Evolutionary conservation across 2,329 filamentous ascomycete genomes (phyloP).

Genomic region (Talaromyces amestolkiae): DNA sequence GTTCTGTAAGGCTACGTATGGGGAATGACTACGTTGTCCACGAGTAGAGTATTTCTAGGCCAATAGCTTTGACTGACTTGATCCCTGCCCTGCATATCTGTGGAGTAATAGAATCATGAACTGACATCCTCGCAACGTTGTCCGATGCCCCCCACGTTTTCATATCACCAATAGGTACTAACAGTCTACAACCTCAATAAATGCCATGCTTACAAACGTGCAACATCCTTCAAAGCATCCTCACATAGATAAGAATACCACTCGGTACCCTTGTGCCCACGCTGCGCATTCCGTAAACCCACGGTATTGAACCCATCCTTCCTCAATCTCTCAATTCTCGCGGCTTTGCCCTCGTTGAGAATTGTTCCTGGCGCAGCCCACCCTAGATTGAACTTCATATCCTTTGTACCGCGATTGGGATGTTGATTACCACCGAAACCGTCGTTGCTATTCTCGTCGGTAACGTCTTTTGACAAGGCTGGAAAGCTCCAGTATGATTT

Average conservation of each 20-base stretch:
- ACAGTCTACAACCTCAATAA: background rate
- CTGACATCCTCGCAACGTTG: background rate
- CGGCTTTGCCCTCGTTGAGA: slow-evolving; percentile 33
- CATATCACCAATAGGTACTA: background rate
- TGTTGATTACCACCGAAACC: slow-evolving; percentile 7
- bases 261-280: slow-evolving; percentile 37
- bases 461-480: slow-evolving; percentile 23
- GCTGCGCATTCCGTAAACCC: slow-evolving; percentile 32
- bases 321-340: slow-evolving; percentile 36
- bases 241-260: slow-evolving; percentile 40
- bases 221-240: slow-evolving; percentile 35
- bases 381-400: slow-evolving; percentile 5
- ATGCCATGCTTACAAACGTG: slow-evolving; percentile 21
- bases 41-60: background rate
- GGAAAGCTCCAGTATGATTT: slow-evolving; percentile 43
- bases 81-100: background rate
- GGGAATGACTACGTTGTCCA: background rate
- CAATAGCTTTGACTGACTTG: background rate
- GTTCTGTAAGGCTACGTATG: background rate
- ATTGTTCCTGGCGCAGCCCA: slow-evolving; percentile 19
- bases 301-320: slow-evolving; percentile 39
- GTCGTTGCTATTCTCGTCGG: slow-evolving; percentile 9
- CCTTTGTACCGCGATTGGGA: background rate
- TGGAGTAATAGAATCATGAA: background rate
- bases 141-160: slow-evolving; percentile 7